These are phyloP conservation scores for Teratosphaeriaceae sp. DNA, from an alignment of 2,329 filamentous ascomycete species.

Conservation along the genomic window DNA sequence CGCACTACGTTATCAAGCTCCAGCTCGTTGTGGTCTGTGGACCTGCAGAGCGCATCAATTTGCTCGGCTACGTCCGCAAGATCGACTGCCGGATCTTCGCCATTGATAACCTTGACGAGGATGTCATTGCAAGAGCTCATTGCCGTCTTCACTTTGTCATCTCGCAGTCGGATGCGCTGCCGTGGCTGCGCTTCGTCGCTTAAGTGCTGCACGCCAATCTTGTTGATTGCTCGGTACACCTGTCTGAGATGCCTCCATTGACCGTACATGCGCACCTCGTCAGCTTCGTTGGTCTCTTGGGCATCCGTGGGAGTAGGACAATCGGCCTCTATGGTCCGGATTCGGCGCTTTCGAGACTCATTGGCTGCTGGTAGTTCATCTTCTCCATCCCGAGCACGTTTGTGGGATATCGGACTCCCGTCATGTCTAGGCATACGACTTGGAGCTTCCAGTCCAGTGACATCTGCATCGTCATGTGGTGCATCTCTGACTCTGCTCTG, in stretches of 20 bases:
- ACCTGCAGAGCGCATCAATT: conserved; percentile 6
- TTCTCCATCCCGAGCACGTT: too few relatives aligned
- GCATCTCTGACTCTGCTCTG: too few relatives aligned
- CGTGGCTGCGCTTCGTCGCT: not conserved
- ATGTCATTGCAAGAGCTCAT: conserved; percentile 5
- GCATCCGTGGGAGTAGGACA: not conserved
- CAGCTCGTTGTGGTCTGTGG: conserved; percentile 4
- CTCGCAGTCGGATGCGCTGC: conserved; percentile 4
- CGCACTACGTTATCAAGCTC: conserved; percentile 8
- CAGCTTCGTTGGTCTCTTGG: not conserved
- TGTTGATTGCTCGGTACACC: conserved; percentile 2
- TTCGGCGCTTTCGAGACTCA: not conserved
- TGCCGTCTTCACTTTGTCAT: conserved; percentile 1
- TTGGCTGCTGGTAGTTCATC: too few relatives aligned
- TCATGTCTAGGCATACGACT: too few relatives aligned
- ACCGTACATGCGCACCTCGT: conserved; percentile 3
- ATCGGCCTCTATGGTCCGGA: not conserved
- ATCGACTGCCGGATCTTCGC: conserved; percentile 3
- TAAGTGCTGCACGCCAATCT: conserved; percentile 6
- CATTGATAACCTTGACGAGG: conserved; percentile 1
- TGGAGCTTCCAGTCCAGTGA: too few relatives aligned
- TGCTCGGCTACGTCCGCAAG: conserved; percentile 6
- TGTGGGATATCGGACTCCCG: too few relatives aligned
- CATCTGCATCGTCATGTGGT: too few relatives aligned
- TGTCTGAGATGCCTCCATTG: conserved; percentile 6